phyloP scores from a whole-genome alignment of 2,329 filamentous ascomycete genomes.

The Fusarium gaditjirri region DNA sequence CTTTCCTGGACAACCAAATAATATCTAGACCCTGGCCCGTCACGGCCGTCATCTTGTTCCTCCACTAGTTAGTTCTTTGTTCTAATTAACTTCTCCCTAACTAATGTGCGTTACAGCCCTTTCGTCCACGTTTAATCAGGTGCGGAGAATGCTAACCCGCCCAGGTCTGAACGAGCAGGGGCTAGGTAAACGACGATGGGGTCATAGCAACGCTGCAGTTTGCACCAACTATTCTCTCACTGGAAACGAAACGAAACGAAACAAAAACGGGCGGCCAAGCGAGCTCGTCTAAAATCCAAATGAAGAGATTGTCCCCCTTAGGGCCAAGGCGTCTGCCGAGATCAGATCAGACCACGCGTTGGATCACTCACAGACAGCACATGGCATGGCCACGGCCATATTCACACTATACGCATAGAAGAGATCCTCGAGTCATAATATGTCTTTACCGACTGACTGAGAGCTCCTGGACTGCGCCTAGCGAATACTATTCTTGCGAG shows the following conservation, averaged over 20 bases:
- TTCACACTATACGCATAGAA: not conserved
- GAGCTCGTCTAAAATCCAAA: conserved; percentile 16
- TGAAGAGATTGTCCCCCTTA: conserved; percentile 13
- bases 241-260: conserved; percentile 37
- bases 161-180: conserved; percentile 15
- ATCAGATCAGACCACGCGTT: conserved; percentile 31
- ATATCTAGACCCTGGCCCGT: not conserved
- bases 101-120: conserved; percentile 14
- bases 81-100: not conserved
- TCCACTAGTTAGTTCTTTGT: not conserved
- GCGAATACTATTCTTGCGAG: not conserved
- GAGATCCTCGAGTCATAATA: conserved; percentile 5
- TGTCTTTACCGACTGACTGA: too few relatives aligned
- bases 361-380: conserved; percentile 16
- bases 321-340: conserved; percentile 16
- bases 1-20: conserved; percentile 12
- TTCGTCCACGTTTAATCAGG: conserved; percentile 25
- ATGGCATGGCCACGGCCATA: conserved; percentile 4
- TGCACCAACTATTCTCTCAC: not conserved
- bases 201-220: not conserved
- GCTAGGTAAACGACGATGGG: conserved; percentile 5
- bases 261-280: conserved; percentile 30
- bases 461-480: not conserved
- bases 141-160: conserved; percentile 29
- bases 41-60: conserved; percentile 1